Evolutionary conservation across 1,139 yeast species (phyloP), one percentile per base, ranked within the genome.

Genomic region (Zygoascus sp.): DNA sequence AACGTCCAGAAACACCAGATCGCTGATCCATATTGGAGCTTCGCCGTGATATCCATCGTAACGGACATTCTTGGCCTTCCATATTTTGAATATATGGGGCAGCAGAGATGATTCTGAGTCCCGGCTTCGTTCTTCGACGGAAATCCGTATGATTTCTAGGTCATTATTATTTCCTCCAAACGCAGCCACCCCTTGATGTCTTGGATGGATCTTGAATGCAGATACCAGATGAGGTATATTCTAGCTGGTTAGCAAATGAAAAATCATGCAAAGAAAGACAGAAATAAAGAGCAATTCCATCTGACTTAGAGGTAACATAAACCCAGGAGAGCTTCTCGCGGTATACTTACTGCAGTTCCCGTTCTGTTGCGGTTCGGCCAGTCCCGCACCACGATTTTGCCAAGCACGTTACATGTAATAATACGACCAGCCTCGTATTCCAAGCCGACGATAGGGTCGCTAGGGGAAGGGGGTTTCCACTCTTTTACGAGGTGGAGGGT

Each of bases 111-210:
- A 27, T 11, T 27, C 34, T 8, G 34, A 16, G 25, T 23, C 23
- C 27, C 30, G 9, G 15, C 10, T 16, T 10, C 30, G 27, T 16
- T 45, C 53, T 22, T 44, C 44, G 8, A 49, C 35, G 11, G 46
- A 45, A 22, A 60, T 37, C 25, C 42, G 44, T 15, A 58, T 35
- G 19, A 67, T 45, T 39, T 70, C 71, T 32, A 76, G 55, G 38
- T 73, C 77, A 46, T 69, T 68, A 46, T 74, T 70, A 51, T 73
- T 70, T 2, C 81, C 80, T 1, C 78, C 78, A 45, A 69, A 54
- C 3, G 62, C 65, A 43, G 55, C 51, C n/a, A 51, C 34, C 16
- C 50, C 50, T 2, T 48, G 47, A 19, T 51, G 48, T 13, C 27
- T 25, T 2, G 69, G 68, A 50, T 66, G 70, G 37, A 61, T 49